Percentiles rank a stretch among this genome's conserved stretches.
phyloP scores from a whole-genome alignment of 2,329 filamentous ascomycete genomes.

The Stachybotrys chartarum region DNA sequence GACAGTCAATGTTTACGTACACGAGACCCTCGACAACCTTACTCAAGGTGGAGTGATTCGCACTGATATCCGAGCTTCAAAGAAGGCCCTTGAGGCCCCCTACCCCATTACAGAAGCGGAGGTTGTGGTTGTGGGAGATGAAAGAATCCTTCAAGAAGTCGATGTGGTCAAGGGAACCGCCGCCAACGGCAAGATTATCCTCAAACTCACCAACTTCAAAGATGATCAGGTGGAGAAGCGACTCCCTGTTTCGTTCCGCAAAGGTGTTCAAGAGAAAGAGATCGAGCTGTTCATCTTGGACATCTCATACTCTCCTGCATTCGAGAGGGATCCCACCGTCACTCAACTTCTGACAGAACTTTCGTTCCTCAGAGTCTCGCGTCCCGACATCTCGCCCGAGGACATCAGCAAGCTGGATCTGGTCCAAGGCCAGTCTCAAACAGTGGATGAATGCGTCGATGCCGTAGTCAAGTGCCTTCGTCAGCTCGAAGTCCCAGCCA shows the following conservation, averaged over 20 bases:
- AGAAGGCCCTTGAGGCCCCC: slow-evolving; percentile 75
- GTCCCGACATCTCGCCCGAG: slow-evolving; percentile 55
- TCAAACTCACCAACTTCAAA: slow-evolving; percentile 74
- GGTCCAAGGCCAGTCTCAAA: slow-evolving; percentile 45
- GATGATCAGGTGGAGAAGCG: slow-evolving; percentile 87
- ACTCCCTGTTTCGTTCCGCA: slow-evolving; percentile 63
- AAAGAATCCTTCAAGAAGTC: slow-evolving; percentile 72
- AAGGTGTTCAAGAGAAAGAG: slow-evolving; percentile 61
- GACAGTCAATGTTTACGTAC: slow-evolving; percentile 54
- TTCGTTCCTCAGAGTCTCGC: slow-evolving; percentile 73
- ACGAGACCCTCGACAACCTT: slow-evolving; percentile 58
- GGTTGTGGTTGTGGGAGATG: slow-evolving; percentile 68
- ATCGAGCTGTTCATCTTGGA: slow-evolving; percentile 73
- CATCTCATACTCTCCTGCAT: slow-evolving; percentile 56
- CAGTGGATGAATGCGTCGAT: slow-evolving; percentile 52
- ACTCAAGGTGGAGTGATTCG: slow-evolving; percentile 72
- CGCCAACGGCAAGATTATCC: slow-evolving; percentile 61
- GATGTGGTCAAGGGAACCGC: slow-evolving; percentile 67
- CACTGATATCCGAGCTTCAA: slow-evolving; percentile 77
- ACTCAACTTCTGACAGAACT: slow-evolving; percentile 67
- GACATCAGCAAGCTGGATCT: slow-evolving; percentile 59
- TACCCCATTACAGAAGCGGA: slow-evolving; percentile 77
- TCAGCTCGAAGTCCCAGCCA: slow-evolving; percentile 65
- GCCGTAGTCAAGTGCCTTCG: slow-evolving; percentile 64
- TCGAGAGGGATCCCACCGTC: slow-evolving; percentile 58